A percentile compares a stretch with the other conserved stretches of the same genome.
These are phyloP conservation scores for Verticillium klebahnii DNA, from an alignment of 2,329 filamentous ascomycete genomes.

Conservation along the genomic window DNA sequence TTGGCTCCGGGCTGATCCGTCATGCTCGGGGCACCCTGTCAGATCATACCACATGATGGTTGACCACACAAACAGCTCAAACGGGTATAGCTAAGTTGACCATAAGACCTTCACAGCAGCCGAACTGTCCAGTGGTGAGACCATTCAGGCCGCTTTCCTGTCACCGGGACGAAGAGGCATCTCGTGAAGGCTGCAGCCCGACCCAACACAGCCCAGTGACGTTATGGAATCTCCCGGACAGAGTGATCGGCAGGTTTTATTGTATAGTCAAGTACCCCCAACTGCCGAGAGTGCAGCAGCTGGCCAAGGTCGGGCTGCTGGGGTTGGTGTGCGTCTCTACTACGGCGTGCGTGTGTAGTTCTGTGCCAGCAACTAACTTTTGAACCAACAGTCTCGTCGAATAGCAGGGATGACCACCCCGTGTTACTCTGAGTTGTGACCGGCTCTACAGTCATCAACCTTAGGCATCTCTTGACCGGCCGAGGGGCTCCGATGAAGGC, in stretches of 20 bases:
- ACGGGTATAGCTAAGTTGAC: too few species aligned
- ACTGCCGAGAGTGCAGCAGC: neutral
- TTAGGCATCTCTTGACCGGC: neutral
- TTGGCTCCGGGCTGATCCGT: neutral
- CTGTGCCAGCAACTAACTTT: neutral
- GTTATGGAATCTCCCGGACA: neutral
- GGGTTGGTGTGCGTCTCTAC: neutral
- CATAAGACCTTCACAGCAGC: too few species aligned
- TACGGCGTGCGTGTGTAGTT: neutral
- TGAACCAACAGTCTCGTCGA: neutral
- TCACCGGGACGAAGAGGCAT: neutral
- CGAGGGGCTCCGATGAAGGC: too few species aligned
- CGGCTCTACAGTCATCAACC: neutral
- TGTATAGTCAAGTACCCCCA: neutral
- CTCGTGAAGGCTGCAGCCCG: neutral
- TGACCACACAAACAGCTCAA: too few species aligned
- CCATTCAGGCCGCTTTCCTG: too few species aligned
- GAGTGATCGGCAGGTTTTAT: neutral
- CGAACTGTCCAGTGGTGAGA: too few species aligned
- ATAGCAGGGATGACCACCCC: neutral
- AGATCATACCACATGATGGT: too few species aligned
- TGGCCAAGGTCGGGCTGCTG: neutral
- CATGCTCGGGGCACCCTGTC: neutral
- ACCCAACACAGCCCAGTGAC: neutral
- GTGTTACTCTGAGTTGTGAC: neutral